Conservation (phyloP, 1,139 yeast genomes). For the Debaryomycetaceae sp. region DNA sequence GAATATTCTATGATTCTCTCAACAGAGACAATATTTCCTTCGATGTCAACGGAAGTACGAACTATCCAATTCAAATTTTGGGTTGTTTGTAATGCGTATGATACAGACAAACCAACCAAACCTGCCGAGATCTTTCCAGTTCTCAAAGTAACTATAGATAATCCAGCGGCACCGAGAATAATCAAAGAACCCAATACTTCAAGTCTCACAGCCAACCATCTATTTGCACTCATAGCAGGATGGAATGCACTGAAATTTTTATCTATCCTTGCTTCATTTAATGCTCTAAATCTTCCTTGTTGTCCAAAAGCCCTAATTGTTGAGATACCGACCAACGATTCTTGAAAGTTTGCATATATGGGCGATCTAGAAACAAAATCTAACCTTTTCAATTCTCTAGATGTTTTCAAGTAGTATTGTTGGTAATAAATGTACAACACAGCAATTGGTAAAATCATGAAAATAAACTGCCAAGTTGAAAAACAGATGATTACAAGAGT, state of each 20-base stretch:
- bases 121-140: conserved; percentile 79
- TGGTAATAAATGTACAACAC: conserved; percentile 79
- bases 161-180: conserved; percentile 80
- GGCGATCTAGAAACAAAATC: conserved; percentile 94
- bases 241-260: conserved; percentile 86
- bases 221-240: conserved; percentile 89
- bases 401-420: conserved; percentile 82
- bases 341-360: conserved; percentile 95
- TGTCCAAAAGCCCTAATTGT: conserved; percentile 89
- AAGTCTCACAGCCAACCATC: conserved; percentile 95
- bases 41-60: conserved; percentile 97
- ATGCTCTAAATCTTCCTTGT: conserved; percentile 62
- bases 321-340: conserved; percentile 83
- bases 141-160: conserved; percentile 67
- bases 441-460: conserved; percentile 68
- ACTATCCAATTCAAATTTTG: conserved; percentile 96
- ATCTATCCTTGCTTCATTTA: conserved; percentile 79
- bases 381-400: conserved; percentile 91
- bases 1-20: conserved; percentile 93
- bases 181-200: conserved; percentile 88
- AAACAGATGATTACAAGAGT: conserved; percentile 79
- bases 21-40: conserved; percentile 93
- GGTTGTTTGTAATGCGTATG: conserved; percentile 88
- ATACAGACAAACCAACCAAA: conserved; percentile 86
- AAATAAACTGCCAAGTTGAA: conserved; percentile 84